Evolutionary conservation across 768 basidiomycete genomes (phyloP), one percentile per base, ranked within the genome.

Genomic region (Butyriboletus loyo): DNA sequence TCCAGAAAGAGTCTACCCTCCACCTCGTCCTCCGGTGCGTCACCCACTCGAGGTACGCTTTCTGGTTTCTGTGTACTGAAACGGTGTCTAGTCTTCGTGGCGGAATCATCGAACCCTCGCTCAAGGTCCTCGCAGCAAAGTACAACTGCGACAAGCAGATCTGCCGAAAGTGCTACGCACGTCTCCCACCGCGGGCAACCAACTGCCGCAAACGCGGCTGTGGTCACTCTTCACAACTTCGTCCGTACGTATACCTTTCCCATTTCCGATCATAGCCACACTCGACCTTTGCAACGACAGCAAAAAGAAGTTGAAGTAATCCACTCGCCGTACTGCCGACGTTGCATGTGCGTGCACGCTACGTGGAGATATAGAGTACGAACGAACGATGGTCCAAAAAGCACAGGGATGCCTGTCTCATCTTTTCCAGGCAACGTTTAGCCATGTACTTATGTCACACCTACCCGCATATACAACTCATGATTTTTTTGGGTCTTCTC

Each of bases 101-200:
- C 57, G 97, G 97, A 47, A 93, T 99, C 79, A 98, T 99, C 62
- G 97, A 99, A 78, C 97, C 97, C 57, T 98, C 97, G 60, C 78
- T 99, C 68, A 98, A 98, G 77, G 92, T 93, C 37, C 85, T 98
- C 55, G 97, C 97, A 53, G 82, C 87, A 71, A 96, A 96, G 74
- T 97, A 94, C 85, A 98, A 98, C 78, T 98, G 94, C 73, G 93
- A 97, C 77, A 96, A 96, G 82, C 92, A 95, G 72, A 98, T 98
- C 66, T 98, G 97, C 84, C 93, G 97, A 75, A 98, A 98, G 76
- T 98, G 97, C 80, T 98, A 98, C 74, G 97, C 97, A 40, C 96
- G 97, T 65, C 96, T 98, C 64, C 96, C 97, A 59, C 96, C 95
- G 49, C 93, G 97, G 72, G 97, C 97, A 34, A 98, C 95, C 78